These are phyloP conservation scores for Neotropicomus parvogracilis DNA, from an alignment of 1,284 basidiomycete genomes.

Conservation along the genomic window DNA sequence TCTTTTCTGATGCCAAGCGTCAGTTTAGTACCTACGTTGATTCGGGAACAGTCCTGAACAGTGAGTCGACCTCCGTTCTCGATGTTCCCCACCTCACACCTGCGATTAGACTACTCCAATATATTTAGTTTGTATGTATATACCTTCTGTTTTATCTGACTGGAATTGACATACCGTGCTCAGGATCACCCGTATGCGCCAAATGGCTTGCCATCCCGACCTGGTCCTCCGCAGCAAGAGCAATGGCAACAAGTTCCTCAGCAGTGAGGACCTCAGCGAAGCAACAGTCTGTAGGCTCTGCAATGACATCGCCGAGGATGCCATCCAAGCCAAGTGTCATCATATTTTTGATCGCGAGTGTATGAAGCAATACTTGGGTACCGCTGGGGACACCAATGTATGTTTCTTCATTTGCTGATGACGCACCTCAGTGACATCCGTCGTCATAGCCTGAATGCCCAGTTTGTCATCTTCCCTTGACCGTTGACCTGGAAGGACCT, in stretches of 20 bases:
- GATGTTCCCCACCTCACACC: constrained; percentile 12
- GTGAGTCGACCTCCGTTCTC: constrained; percentile 45
- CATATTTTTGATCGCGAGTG: constrained; percentile 95
- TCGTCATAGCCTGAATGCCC: constrained; percentile 79
- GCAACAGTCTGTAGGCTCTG: constrained; percentile 91
- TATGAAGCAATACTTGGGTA: constrained; percentile 88
- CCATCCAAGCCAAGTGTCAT: constrained; percentile 87
- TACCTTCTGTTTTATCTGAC: not conserved
- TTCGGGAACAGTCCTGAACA: constrained; percentile 88
- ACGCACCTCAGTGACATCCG: constrained; percentile 2
- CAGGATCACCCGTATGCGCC: constrained; percentile 84
- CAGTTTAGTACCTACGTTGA: constrained; percentile 91
- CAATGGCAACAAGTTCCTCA: constrained; percentile 57
- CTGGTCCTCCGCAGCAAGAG: constrained; percentile 89
- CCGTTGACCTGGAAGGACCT: constrained; percentile 93
- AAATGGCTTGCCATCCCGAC: constrained; percentile 96
- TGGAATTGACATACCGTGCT: not conserved
- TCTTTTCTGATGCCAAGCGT: constrained; percentile 92
- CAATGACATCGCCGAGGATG: constrained; percentile 95
- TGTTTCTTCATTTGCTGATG: constrained; percentile 23
- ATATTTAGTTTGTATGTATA: constrained; percentile 77
- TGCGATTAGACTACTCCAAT: constrained; percentile 80
- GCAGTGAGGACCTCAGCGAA: constrained; percentile 59
- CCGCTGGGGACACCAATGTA: constrained; percentile 69
- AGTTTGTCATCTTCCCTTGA: constrained; percentile 89